Percentiles rank a stretch among this genome's conserved stretches.
These are phyloP conservation scores for Ophiosphaerella herpotricha DNA, from an alignment of 2,329 filamentous ascomycete genomes.

Conservation along the genomic window DNA sequence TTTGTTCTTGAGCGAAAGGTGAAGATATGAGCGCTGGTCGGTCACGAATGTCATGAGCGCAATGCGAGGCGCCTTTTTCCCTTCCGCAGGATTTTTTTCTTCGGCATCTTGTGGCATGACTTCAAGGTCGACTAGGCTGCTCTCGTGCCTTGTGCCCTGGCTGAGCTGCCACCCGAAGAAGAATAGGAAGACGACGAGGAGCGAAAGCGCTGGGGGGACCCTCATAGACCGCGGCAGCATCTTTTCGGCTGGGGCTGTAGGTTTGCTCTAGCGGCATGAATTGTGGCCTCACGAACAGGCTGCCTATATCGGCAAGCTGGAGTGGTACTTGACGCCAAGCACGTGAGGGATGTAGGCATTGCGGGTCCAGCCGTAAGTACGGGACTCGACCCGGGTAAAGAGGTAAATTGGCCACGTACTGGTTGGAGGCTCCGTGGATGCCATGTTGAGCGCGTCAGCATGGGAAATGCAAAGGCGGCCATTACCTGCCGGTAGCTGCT, in stretches of 20 bases:
- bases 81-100: conserved; percentile 8
- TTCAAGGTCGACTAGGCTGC: conserved; percentile 1
- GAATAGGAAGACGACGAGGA: conserved; percentile 34
- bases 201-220: conserved; percentile 25
- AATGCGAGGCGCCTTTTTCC: conserved; percentile 29
- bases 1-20: conserved; percentile 46
- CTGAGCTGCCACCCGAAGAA: conserved; percentile 40
- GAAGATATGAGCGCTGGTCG: conserved; percentile 42
- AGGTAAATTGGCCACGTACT: not conserved
- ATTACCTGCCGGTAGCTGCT: too few species aligned
- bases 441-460: not conserved
- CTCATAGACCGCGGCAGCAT: conserved; percentile 37
- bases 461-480: not conserved
- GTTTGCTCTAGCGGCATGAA: not conserved
- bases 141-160: conserved; percentile 23
- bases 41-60: conserved; percentile 46
- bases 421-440: not conserved
- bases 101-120: conserved; percentile 5
- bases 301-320: conserved; percentile 12
- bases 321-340: conserved; percentile 21
- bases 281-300: conserved; percentile 4
- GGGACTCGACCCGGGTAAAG: conserved; percentile 2
- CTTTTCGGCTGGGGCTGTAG: conserved; percentile 2
- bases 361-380: conserved; percentile 1
- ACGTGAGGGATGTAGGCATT: conserved; percentile 17